phyloP scores from a whole-genome alignment of 2,329 filamentous ascomycete species.

The Colletotrichum karsti region DNA sequence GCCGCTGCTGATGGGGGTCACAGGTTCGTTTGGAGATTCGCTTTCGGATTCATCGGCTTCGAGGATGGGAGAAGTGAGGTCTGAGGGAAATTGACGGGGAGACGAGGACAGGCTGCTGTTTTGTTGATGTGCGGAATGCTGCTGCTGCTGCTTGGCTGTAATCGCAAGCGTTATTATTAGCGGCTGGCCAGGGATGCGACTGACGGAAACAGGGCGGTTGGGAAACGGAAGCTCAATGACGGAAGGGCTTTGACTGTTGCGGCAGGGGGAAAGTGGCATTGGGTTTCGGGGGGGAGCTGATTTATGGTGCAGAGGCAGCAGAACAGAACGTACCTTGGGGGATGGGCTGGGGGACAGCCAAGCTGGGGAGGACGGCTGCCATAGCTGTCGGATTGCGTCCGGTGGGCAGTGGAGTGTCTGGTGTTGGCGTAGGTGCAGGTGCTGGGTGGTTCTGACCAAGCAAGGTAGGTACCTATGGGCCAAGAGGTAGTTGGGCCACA shows the following conservation, averaged over 20 bases:
- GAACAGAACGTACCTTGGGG: constrained; percentile 22
- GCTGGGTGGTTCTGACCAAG: constrained; percentile 21
- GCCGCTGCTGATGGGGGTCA: constrained; percentile 67
- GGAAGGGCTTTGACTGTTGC: constrained; percentile 13
- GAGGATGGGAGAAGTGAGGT: constrained; percentile 60
- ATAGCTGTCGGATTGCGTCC: constrained; percentile 17
- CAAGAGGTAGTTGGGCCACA: constrained; percentile 27
- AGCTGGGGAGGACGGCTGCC: constrained; percentile 10
- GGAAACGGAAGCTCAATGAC: constrained; percentile 19
- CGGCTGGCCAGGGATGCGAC: constrained; percentile 17
- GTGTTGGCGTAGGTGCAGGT: background rate
- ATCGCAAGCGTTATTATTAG: constrained; percentile 20
- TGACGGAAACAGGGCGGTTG: constrained; percentile 26
- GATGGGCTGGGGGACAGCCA: constrained; percentile 4
- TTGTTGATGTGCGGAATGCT: constrained; percentile 19
- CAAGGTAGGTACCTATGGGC: no score
- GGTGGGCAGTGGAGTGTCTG: background rate
- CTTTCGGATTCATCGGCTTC: constrained; percentile 69
- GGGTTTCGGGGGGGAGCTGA: background rate
- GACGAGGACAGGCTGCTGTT: constrained; percentile 44
- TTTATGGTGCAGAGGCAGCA: background rate
- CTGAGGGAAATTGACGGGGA: constrained; percentile 57
- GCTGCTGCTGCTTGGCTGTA: constrained; percentile 14
- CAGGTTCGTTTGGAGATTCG: constrained; percentile 67
- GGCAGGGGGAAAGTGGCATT: background rate